Conservation (phyloP, 73 alveolate genomes). For the Breviolum minutum region DNA sequence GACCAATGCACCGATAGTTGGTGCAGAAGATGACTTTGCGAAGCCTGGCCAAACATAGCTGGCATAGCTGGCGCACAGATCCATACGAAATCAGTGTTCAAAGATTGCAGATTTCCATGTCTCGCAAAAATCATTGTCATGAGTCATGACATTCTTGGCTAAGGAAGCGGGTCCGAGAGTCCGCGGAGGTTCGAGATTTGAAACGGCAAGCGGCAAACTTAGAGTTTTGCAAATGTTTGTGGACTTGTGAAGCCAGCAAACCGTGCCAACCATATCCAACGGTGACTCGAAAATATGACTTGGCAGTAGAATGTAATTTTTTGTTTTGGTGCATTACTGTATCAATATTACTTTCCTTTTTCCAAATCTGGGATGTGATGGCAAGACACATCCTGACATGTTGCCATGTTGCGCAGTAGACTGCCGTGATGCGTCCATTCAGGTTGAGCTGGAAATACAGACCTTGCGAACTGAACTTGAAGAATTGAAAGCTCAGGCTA, state of each 20-base stretch:
- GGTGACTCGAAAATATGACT: too few species aligned
- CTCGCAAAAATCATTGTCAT: too few species aligned
- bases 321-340: too few species aligned
- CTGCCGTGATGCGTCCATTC: not conserved
- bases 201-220: conserved; percentile 10
- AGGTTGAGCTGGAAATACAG: conserved; percentile 65
- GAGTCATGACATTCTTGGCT: not conserved
- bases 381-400: too few species aligned
- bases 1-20: not conserved
- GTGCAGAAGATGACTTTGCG: conserved; percentile 28
- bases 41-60: not conserved
- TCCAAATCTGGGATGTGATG: too few species aligned
- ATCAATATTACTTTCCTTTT: too few species aligned
- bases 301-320: too few species aligned
- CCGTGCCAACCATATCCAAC: too few species aligned
- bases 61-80: too few species aligned
- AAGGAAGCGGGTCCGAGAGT: conserved; percentile 54
- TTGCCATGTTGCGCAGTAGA: too few species aligned
- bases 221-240: not conserved
- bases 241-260: not conserved
- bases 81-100: too few species aligned
- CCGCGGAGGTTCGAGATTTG: conserved; percentile 54
- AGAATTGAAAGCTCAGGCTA: conserved; percentile 19
- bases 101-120: too few species aligned
- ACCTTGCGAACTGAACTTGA: conserved; percentile 39